Conservation (phyloP, 164 flowering plant species). For the Magnolia sinica region DNA sequence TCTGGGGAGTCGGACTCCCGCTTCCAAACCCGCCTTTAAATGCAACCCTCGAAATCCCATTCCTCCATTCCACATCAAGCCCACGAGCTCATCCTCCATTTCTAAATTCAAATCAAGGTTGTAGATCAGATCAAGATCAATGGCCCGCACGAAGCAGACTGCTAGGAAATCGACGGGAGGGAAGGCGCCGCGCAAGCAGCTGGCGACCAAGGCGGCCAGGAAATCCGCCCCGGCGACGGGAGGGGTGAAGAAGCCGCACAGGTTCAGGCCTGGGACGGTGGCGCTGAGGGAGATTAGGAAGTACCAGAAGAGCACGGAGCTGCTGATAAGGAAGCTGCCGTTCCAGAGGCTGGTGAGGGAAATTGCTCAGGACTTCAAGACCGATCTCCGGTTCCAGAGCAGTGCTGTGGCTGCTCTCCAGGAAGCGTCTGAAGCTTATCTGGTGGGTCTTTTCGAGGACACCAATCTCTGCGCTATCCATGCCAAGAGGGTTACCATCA, state of each 20-base stretch:
- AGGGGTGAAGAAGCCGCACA: conserved; percentile 16
- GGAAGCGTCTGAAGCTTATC: conserved; percentile 12
- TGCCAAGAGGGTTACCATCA: conserved; percentile 13
- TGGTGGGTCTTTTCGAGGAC: conserved; percentile 14
- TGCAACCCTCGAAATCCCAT: too few relatives aligned
- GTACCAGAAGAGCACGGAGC: conserved; percentile 20
- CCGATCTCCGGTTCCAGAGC: conserved; percentile 18
- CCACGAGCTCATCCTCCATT: too few relatives aligned
- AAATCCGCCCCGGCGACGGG: conserved; percentile 17
- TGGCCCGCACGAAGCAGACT: conserved; percentile 20
- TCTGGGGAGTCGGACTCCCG: too few relatives aligned
- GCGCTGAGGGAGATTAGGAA: conserved; percentile 16
- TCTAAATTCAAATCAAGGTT: too few relatives aligned
- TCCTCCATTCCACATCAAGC: too few relatives aligned
- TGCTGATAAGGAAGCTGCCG: conserved; percentile 14
- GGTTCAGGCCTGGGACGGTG: conserved; percentile 14
- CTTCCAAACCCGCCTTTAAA: too few relatives aligned
- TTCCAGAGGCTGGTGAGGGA: conserved; percentile 15
- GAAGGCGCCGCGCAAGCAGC: conserved; percentile 14
- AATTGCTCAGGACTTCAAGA: conserved; percentile 18
- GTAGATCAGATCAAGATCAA: neutral
- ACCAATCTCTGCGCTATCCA: conserved; percentile 18
- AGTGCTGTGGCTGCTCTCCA: conserved; percentile 12
- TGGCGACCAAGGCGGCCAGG: conserved; percentile 15
- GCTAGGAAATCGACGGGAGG: conserved; percentile 15